These are phyloP conservation scores for Hypericum perforatum DNA, from an alignment of 345 rosid genomes.

Conservation along the genomic window DNA sequence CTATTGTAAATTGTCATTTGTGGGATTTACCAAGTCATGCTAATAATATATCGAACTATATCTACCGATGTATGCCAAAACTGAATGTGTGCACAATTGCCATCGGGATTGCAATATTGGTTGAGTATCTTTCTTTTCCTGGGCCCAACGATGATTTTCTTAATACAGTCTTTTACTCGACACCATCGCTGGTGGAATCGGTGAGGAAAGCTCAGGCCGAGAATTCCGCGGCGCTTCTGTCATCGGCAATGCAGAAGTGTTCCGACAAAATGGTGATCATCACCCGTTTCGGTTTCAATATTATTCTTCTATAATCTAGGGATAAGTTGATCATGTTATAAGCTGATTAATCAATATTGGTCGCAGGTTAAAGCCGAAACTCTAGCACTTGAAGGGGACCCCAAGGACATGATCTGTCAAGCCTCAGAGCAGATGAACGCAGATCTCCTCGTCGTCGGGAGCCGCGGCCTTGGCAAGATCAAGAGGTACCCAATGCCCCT, in stretches of 20 bases:
- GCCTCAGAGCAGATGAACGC: slow-evolving; percentile 48
- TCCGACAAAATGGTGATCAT: slow-evolving; percentile 37
- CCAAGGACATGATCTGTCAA: slow-evolving; percentile 73
- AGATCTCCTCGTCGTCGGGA: slow-evolving; percentile 65
- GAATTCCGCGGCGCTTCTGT: slow-evolving; percentile 36
- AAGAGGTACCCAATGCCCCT: slow-evolving; percentile 34
- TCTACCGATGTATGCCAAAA: too few relatives aligned
- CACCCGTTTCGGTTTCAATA: neutral
- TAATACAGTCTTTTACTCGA: slow-evolving; percentile 24
- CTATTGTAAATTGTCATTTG: too few relatives aligned
- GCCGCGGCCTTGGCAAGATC: slow-evolving; percentile 70
- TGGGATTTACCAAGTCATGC: too few relatives aligned
- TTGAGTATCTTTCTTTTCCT: too few relatives aligned
- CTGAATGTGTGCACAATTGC: too few relatives aligned
- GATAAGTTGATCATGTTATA: too few relatives aligned
- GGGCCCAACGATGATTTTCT: neutral
- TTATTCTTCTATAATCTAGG: neutral
- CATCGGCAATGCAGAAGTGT: slow-evolving; percentile 52
- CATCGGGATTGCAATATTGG: too few relatives aligned
- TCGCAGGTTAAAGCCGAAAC: slow-evolving; percentile 55
- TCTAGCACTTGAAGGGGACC: slow-evolving; percentile 48
- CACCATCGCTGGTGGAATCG: slow-evolving; percentile 29
- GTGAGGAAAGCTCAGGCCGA: slow-evolving; percentile 52
- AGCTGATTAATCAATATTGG: neutral
- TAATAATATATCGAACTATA: too few relatives aligned